A percentile compares a stretch with the other conserved stretches of the same genome.
These are phyloP conservation scores for Pelargonium australe DNA, from an alignment of 441 rosid species.

Conservation along the genomic window DNA sequence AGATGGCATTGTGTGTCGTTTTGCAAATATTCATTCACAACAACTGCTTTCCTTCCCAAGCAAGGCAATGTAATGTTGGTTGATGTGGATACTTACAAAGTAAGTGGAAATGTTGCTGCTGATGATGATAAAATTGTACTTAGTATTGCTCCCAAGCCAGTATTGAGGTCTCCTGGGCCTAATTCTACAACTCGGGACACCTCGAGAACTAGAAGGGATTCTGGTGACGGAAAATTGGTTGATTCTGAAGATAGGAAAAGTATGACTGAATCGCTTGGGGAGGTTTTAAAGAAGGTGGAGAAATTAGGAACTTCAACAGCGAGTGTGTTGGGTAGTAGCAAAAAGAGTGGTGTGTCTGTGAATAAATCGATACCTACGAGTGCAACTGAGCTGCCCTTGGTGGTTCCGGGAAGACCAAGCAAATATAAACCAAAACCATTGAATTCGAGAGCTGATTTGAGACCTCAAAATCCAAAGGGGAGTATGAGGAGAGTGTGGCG, in stretches of 20 bases:
- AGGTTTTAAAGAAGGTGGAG: slow-evolving; percentile 86
- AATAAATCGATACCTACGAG: slow-evolving; percentile 19
- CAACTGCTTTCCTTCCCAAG: slow-evolving; percentile 66
- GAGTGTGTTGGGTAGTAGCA: slow-evolving; percentile 17
- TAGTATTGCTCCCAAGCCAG: slow-evolving; percentile 75
- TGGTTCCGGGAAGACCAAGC: not conserved
- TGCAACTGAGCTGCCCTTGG: not conserved
- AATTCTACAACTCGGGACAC: slow-evolving; percentile 19
- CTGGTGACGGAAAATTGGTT: no score
- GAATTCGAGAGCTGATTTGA: slow-evolving; percentile 26
- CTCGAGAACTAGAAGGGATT: no score
- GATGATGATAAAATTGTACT: slow-evolving; percentile 52
- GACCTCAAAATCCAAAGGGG: slow-evolving; percentile 19
- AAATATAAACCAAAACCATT: slow-evolving; percentile 20
- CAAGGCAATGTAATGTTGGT: slow-evolving; percentile 48
- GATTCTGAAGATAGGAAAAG: slow-evolving; percentile 54
- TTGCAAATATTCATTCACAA: slow-evolving; percentile 61
- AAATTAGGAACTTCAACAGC: slow-evolving; percentile 51
- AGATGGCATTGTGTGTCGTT: slow-evolving; percentile 45
- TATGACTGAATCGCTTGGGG: slow-evolving; percentile 76
- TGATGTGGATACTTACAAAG: slow-evolving; percentile 45
- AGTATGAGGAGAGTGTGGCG: slow-evolving; percentile 89
- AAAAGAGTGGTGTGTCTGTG: slow-evolving; percentile 29
- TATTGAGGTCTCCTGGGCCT: slow-evolving; percentile 41
- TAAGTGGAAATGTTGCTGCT: slow-evolving; percentile 27